A percentile compares a stretch with the other conserved stretches of the same genome.
Evolutionary conservation across 345 rosid genomes (phyloP).

Genomic region (Clarkia xantiana): DNA sequence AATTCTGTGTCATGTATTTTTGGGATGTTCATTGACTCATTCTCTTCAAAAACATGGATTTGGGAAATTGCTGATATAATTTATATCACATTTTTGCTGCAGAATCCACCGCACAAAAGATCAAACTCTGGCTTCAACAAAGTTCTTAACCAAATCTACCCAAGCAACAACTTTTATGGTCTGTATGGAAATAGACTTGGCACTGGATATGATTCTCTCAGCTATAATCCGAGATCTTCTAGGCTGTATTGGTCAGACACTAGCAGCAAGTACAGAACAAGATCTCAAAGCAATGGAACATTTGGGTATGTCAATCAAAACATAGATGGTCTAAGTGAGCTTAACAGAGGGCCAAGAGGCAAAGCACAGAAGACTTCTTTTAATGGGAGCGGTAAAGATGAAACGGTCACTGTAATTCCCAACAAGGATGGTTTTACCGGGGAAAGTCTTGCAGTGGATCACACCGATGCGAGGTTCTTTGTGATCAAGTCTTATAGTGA

Average conservation of each 20-base stretch:
- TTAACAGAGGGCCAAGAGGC: slow-evolving; percentile 62
- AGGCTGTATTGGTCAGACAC: slow-evolving; percentile 49
- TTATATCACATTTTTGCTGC: not conserved
- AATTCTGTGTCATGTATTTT: no score
- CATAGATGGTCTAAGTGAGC: slow-evolving; percentile 57
- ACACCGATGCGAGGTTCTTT: slow-evolving; percentile 65
- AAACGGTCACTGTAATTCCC: not conserved
- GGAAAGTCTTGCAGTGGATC: slow-evolving; percentile 44
- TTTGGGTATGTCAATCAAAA: slow-evolving; percentile 39
- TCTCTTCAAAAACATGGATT: no score
- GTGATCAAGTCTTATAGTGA: slow-evolving; percentile 94
- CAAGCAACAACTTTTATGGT: slow-evolving; percentile 36
- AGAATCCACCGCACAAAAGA: slow-evolving; percentile 24
- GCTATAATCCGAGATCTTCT: slow-evolving; percentile 46
- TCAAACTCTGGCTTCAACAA: slow-evolving; percentile 30
- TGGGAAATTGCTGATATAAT: no score
- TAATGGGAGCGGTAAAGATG: slow-evolving; percentile 10
- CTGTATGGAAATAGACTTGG: slow-evolving; percentile 35
- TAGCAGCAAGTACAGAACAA: slow-evolving; percentile 25
- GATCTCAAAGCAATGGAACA: no score
- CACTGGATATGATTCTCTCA: slow-evolving; percentile 37
- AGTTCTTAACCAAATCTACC: slow-evolving; percentile 30
- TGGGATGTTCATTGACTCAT: no score
- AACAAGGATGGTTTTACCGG: slow-evolving; percentile 22
- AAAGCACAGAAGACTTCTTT: slow-evolving; percentile 17